A percentile compares a stretch with the other conserved stretches of the same genome.
Evolutionary conservation across 2,329 filamentous ascomycete genomes (phyloP).

Genomic region (Talaromyces sp.): DNA sequence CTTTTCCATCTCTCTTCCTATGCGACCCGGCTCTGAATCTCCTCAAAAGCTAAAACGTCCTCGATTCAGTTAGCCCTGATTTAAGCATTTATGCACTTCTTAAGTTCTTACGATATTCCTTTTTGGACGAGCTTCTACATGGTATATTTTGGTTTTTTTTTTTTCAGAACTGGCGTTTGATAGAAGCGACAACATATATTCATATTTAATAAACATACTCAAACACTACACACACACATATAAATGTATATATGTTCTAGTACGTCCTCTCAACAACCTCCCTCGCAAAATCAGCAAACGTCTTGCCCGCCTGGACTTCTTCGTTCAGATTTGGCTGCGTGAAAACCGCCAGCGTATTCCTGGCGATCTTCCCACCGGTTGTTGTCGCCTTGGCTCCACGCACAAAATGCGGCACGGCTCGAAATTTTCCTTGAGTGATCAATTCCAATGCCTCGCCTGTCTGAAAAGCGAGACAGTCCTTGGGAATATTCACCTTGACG

Average conservation of each 20-base stretch:
- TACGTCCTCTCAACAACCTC: constrained; percentile 73
- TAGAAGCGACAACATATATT: background rate
- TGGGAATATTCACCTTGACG: constrained; percentile 87
- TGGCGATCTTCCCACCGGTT: constrained; percentile 52
- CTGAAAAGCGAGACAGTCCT: constrained; percentile 91
- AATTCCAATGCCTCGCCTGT: constrained; percentile 87
- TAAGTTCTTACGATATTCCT: background rate
- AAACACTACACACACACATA: background rate
- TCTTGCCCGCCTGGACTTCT: constrained; percentile 66
- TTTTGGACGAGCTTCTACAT: background rate
- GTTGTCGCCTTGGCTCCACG: constrained; percentile 61
- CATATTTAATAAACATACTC: background rate
- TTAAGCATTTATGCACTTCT: background rate
- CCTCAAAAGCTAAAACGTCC: background rate
- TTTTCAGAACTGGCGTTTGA: background rate
- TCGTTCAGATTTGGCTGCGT: constrained; percentile 89
- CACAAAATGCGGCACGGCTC: constrained; percentile 94
- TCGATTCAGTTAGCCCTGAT: background rate
- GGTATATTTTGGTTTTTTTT: background rate
- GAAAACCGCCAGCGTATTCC: constrained; percentile 92
- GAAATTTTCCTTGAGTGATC: constrained; percentile 87
- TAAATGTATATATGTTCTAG: constrained; percentile 25
- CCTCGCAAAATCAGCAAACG: constrained; percentile 69
- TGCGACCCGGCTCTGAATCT: background rate
- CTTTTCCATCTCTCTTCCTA: background rate